Conservation (phyloP, 2,329 filamentous ascomycete species). For the Colletotrichum higginsianum region DNA sequence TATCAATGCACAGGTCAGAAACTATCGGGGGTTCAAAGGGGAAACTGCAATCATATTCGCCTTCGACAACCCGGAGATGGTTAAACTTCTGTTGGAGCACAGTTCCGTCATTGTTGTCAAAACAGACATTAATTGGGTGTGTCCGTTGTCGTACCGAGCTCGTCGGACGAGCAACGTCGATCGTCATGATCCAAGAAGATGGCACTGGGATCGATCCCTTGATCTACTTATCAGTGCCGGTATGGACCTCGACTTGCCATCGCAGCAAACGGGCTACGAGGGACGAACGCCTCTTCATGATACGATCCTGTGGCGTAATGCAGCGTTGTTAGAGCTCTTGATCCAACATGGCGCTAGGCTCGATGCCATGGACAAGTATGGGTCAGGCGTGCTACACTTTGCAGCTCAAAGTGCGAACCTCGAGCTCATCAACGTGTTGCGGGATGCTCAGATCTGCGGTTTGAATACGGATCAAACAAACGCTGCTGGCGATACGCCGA, state of each 20-base stretch:
- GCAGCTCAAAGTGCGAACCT: constrained; percentile 13
- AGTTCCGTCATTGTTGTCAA: not conserved
- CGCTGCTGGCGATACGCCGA: constrained; percentile 21
- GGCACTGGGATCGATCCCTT: constrained; percentile 23
- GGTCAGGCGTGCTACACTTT: constrained; percentile 11
- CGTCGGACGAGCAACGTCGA: constrained; percentile 13
- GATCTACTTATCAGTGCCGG: constrained; percentile 10
- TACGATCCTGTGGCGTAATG: constrained; percentile 26
- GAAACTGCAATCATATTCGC: constrained; percentile 22
- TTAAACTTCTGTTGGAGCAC: constrained; percentile 9
- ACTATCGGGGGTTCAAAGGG: not conserved
- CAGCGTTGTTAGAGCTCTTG: constrained; percentile 13
- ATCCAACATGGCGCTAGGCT: constrained; percentile 6
- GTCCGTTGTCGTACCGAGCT: constrained; percentile 16
- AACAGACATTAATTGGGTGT: constrained; percentile 13
- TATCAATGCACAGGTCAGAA: constrained; percentile 4
- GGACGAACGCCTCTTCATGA: constrained; percentile 20
- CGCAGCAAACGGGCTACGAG: constrained; percentile 4
- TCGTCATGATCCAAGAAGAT: constrained; percentile 13
- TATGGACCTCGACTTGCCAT: constrained; percentile 20
- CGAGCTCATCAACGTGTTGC: constrained; percentile 16
- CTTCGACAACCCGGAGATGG: constrained; percentile 22
- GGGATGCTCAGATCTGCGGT: constrained; percentile 8
- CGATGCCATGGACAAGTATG: constrained; percentile 6
- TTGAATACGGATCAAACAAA: constrained; percentile 11